These are phyloP conservation scores for Camellia granthamiana DNA, from an alignment of 148 eudicot genomes.

Conservation along the genomic window DNA sequence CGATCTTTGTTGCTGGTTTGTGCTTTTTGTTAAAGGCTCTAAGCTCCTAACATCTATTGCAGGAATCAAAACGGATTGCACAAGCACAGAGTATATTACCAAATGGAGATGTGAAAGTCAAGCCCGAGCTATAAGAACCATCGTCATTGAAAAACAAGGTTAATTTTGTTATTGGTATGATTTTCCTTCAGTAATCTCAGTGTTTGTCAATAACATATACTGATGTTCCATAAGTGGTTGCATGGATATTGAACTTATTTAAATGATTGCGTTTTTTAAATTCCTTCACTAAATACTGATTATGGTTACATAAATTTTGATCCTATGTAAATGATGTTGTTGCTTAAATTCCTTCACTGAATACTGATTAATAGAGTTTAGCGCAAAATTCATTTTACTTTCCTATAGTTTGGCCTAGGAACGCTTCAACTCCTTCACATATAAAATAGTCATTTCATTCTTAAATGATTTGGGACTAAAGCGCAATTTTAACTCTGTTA, in stretches of 20 bases:
- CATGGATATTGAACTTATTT: background rate
- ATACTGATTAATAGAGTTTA: no score
- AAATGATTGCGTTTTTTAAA: background rate
- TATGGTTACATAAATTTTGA: no score
- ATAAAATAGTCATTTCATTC: no score
- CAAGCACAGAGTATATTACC: constrained; percentile 60
- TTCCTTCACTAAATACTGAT: background rate
- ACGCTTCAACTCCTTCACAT: no score
- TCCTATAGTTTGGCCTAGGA: no score
- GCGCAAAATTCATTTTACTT: no score
- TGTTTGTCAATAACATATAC: background rate
- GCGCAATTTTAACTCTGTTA: no score
- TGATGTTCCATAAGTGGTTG: background rate
- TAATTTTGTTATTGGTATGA: background rate
- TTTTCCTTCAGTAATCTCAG: background rate
- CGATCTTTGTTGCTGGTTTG: background rate
- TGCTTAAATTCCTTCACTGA: no score
- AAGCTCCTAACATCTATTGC: constrained; percentile 20
- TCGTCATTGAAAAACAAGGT: constrained; percentile 8
- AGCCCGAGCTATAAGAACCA: constrained; percentile 43
- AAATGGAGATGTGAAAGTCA: constrained; percentile 68
- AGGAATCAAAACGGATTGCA: constrained; percentile 61
- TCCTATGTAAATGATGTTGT: no score
- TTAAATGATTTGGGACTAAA: no score
- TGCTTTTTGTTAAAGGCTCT: background rate